Conservation (phyloP, 768 basidiomycete species). For the Chalciporus pseudorubinellus region DNA sequence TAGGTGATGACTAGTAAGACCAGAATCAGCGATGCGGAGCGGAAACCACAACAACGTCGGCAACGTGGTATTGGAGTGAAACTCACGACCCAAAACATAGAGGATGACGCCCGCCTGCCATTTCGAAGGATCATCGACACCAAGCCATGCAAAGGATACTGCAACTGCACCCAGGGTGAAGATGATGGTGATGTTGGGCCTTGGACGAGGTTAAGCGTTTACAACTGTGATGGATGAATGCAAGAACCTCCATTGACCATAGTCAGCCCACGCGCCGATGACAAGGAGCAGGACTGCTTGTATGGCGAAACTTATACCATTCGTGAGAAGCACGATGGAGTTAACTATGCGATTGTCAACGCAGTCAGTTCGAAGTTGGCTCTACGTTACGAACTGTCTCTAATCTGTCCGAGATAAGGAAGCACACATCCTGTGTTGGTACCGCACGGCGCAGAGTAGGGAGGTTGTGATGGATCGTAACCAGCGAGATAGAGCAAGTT, state of each 20-base stretch:
- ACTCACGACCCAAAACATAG: slow-evolving; percentile 64
- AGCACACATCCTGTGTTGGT: slow-evolving; percentile 56
- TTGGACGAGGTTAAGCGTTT: slow-evolving; percentile 18
- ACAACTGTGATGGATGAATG: not conserved
- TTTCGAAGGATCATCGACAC: slow-evolving; percentile 59
- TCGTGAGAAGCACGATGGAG: slow-evolving; percentile 74
- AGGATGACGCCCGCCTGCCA: slow-evolving; percentile 62
- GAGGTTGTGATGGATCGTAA: slow-evolving; percentile 59
- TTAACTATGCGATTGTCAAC: slow-evolving; percentile 49
- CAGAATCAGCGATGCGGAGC: not conserved
- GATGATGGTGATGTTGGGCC: slow-evolving; percentile 75
- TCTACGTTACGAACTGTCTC: slow-evolving; percentile 49
- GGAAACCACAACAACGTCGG: not conserved
- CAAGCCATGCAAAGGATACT: slow-evolving; percentile 77
- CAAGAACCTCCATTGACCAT: slow-evolving; percentile 69
- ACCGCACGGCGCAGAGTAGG: slow-evolving; percentile 51
- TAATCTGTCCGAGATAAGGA: slow-evolving; percentile 58
- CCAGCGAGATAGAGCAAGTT: slow-evolving; percentile 72
- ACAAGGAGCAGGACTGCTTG: slow-evolving; percentile 64
- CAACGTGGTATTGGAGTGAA: too few relatives aligned
- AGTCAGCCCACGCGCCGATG: slow-evolving; percentile 80
- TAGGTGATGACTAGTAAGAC: slow-evolving; percentile 59
- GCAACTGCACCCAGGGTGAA: slow-evolving; percentile 66
- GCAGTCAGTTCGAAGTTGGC: not conserved
- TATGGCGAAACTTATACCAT: slow-evolving; percentile 76